Percentiles rank a stretch among this genome's conserved stretches.
phyloP scores from a whole-genome alignment of 306 rosid genomes.

The Castanea sativa region DNA sequence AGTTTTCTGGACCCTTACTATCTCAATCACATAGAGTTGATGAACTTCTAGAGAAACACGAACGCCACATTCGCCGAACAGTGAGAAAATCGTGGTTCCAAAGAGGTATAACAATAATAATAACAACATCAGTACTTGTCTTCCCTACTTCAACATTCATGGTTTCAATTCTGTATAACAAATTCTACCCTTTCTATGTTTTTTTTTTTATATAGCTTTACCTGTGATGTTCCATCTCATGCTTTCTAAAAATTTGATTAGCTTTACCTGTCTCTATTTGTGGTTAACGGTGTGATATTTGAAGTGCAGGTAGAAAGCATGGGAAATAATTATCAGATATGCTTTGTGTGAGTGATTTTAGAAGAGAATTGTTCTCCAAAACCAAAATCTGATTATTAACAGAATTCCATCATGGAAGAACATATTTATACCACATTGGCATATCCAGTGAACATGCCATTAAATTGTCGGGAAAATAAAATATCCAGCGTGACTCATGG shows the following conservation, averaged over 20 bases:
- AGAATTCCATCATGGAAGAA: slow-evolving; percentile 15
- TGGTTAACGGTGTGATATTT: slow-evolving; percentile 16
- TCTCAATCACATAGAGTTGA: slow-evolving; percentile 86
- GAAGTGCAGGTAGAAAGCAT: slow-evolving; percentile 56
- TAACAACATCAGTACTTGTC: background rate
- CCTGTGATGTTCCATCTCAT: too few species aligned
- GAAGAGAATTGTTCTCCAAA: slow-evolving; percentile 11
- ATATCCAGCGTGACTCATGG: slow-evolving; percentile 2
- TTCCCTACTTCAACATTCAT: background rate
- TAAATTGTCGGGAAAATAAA: background rate
- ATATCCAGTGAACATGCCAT: background rate
- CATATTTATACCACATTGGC: slow-evolving; percentile 21
- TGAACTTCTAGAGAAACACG: slow-evolving; percentile 87
- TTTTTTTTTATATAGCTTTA: too few species aligned
- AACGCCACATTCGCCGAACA: slow-evolving; percentile 75
- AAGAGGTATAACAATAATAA: slow-evolving; percentile 49
- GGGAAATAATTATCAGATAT: slow-evolving; percentile 36
- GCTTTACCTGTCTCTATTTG: background rate
- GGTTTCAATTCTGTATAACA: background rate
- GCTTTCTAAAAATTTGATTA: too few species aligned
- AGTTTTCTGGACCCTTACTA: slow-evolving; percentile 88
- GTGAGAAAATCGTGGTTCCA: slow-evolving; percentile 89
- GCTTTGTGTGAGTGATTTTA: slow-evolving; percentile 8
- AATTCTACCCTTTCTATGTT: too few species aligned
- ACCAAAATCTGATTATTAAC: slow-evolving; percentile 11